Base-by-base conservation (phyloP, 164 flowering plant genomes). In the Kalanchoe fedtschenkoi region DNA sequence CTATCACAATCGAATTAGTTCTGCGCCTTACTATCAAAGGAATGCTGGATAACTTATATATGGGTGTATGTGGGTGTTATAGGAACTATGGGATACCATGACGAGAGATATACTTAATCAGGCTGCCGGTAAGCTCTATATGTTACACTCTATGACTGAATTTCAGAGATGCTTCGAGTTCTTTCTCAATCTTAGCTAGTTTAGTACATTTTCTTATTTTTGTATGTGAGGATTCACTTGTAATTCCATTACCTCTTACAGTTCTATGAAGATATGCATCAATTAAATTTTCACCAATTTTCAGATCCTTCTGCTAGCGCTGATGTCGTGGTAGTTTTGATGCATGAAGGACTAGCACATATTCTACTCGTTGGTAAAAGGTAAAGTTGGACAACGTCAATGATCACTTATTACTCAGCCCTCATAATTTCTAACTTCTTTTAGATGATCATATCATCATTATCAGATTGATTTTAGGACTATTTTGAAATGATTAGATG, bases 291-390 rank as follows among this genome's bases (percentile, higher is more conserved):
- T 24, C 24, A 32, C 41, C 58, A 53, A 61, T 58, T 64, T 57
- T 58, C 81, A 88, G 97, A 93, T 75, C 97, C 99, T 54, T 71
- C 81, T 67, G 99, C 95, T 62, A 87, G 97, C 75, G 96, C 99
- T 70, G 99, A 93, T 78, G 77, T 93, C 46, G 99, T 89, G 46
- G 95, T 93, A 65, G 76, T 87, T 69, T 71, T 93, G 64, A 88
- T 92, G 93, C 96, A 92, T 82, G 98, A 92, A 77, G 98, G 98
- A 62, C 72, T 89, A 46, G 93, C 96, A 33, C 83, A 90, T 62
- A 63, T 88, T 37, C 67, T 86, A 34, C 86, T 93, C 47, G 71
- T 93, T 69, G 97, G 99, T 62, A 90, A 74, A 80, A 93, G 98
- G 98, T 92, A 76, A 51, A 13, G 17, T 8, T 22, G n/a, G n/a